phyloP scores from a whole-genome alignment of 148 eudicot species.

The Chenopodium formosanum region DNA sequence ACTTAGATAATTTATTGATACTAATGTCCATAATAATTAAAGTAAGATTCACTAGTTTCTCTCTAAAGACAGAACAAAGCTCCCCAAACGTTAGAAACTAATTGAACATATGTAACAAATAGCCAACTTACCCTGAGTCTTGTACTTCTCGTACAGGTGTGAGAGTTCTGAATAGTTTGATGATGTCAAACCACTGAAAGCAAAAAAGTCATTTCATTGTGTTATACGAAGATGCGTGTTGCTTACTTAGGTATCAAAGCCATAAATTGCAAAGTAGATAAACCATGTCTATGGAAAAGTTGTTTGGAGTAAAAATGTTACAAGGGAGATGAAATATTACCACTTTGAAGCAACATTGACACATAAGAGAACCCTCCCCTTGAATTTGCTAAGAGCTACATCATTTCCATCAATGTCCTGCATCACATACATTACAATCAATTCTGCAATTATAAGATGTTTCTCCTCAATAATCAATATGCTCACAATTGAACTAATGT shows the following conservation, averaged over 20 bases:
- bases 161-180: slow-evolving; percentile 89
- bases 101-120: not conserved
- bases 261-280: not conserved
- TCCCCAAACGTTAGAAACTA: not conserved
- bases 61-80: not conserved
- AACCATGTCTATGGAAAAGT: not conserved
- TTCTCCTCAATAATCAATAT: not conserved
- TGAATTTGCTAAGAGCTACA: slow-evolving; percentile 73
- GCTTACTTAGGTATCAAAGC: not conserved
- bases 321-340: slow-evolving; percentile 30
- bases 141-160: slow-evolving; percentile 78
- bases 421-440: slow-evolving; percentile 22
- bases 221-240: slow-evolving; percentile 7
- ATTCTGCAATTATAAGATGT: not conserved
- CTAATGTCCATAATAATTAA: not conserved
- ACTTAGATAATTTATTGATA: not conserved
- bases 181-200: slow-evolving; percentile 79
- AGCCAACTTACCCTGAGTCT: slow-evolving; percentile 60
- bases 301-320: not conserved
- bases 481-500: not conserved
- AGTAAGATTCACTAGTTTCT: not conserved
- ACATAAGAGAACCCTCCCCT: slow-evolving; percentile 75
- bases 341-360: slow-evolving; percentile 95
- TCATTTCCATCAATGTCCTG: slow-evolving; percentile 87
- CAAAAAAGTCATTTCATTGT: slow-evolving; percentile 13